These are phyloP conservation scores for Patellifolia procumbens DNA, from an alignment of 179 eudicot species.

Conservation along the genomic window DNA sequence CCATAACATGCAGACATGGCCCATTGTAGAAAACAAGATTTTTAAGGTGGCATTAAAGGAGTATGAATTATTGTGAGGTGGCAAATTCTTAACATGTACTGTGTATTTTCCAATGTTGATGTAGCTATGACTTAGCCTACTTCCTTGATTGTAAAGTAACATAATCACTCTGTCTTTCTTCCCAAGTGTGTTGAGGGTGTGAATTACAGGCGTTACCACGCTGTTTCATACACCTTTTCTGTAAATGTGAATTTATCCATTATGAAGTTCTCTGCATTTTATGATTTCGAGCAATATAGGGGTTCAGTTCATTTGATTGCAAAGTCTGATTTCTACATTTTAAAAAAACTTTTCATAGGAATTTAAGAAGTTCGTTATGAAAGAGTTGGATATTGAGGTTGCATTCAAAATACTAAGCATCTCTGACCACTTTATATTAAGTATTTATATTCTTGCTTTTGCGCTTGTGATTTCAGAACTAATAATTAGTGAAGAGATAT, in stretches of 20 bases:
- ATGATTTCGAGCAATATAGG: background rate
- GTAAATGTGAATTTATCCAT: too few relatives aligned
- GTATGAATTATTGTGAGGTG: background rate
- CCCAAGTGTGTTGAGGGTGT: too few relatives aligned
- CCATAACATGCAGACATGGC: background rate
- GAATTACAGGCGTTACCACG: too few relatives aligned
- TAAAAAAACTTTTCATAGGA: background rate
- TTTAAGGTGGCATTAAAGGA: background rate
- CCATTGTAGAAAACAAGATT: background rate
- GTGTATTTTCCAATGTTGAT: too few relatives aligned
- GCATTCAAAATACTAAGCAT: background rate
- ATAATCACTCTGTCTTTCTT: too few relatives aligned
- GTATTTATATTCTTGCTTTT: too few relatives aligned
- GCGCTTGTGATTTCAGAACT: background rate
- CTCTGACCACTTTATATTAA: background rate
- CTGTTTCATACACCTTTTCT: too few relatives aligned
- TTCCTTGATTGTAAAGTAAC: too few relatives aligned
- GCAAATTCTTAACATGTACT: background rate
- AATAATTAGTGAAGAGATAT: background rate
- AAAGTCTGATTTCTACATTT: background rate
- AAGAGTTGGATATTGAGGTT: background rate
- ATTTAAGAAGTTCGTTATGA: background rate
- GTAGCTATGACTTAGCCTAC: too few relatives aligned
- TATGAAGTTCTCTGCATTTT: too few relatives aligned
- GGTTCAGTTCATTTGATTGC: background rate